Conservation (phyloP, 176 grass and related monocot species). For the Ampelocalamus luodianensis region DNA sequence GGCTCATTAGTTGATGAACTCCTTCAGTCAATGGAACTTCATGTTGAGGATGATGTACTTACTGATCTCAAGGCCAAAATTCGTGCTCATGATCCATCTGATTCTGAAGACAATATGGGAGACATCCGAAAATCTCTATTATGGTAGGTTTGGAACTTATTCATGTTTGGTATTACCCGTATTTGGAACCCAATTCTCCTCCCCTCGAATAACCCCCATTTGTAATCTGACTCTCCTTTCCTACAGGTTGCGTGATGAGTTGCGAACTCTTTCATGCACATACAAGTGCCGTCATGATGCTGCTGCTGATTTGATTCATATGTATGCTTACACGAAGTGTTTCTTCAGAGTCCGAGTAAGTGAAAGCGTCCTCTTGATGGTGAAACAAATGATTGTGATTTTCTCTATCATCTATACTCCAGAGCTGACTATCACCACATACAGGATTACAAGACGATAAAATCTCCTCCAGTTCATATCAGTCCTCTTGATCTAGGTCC, state of each 20-base stretch:
- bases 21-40: constrained; percentile 80
- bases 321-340: constrained; percentile 98
- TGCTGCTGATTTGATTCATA: constrained; percentile 95
- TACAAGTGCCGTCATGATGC: constrained; percentile 97
- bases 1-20: constrained; percentile 78
- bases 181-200: constrained; percentile 18
- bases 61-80: constrained; percentile 83
- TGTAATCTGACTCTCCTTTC: too few species aligned
- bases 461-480: constrained; percentile 84
- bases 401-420: constrained; percentile 28
- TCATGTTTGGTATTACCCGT: constrained; percentile 13
- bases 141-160: constrained; percentile 60
- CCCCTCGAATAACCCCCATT: not conserved
- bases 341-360: constrained; percentile 87
- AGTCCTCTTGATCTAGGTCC: constrained; percentile 95
- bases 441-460: constrained; percentile 92
- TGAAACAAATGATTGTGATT: constrained; percentile 33
- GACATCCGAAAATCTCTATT: constrained; percentile 74
- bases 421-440: constrained; percentile 43
- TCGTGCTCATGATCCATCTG: constrained; percentile 71
- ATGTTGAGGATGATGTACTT: constrained; percentile 77
- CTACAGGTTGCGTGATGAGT: constrained; percentile 90
- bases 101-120: constrained; percentile 64
- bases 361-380: constrained; percentile 23
- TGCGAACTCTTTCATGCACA: constrained; percentile 75